Conservation (phyloP, 75 land plant genomes). For the Chamaecyparis obtusa region DNA sequence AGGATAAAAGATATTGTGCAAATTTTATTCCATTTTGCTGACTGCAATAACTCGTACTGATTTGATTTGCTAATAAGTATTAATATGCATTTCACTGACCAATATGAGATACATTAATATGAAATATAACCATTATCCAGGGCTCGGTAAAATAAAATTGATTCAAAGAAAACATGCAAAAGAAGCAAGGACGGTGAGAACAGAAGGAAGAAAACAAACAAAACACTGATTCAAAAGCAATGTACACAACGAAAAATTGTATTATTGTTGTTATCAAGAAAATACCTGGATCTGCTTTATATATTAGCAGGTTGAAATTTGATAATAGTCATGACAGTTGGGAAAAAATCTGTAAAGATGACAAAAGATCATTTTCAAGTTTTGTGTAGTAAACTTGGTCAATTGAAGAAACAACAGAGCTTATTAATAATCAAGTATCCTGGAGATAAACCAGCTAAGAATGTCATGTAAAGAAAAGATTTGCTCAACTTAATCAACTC, state of each 20-base stretch:
- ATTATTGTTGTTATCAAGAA: neutral
- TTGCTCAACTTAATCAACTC: neutral
- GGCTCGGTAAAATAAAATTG: neutral
- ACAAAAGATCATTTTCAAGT: neutral
- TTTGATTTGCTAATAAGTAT: neutral
- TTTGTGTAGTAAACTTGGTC: neutral
- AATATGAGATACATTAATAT: neutral
- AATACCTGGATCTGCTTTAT: neutral
- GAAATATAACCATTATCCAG: neutral
- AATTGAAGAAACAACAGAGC: neutral
- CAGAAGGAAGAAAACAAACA: neutral
- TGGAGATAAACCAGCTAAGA: neutral
- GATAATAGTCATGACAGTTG: neutral
- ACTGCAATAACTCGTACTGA: neutral
- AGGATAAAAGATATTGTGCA: neutral
- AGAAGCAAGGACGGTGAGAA: neutral
- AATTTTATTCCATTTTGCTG: neutral
- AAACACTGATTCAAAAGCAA: neutral
- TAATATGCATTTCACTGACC: neutral
- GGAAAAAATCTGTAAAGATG: conserved; percentile 2
- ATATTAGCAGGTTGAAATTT: neutral
- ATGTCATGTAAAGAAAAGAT: neutral
- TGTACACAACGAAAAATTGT: neutral
- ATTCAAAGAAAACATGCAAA: neutral
- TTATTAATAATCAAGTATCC: neutral